phyloP scores from a whole-genome alignment of 2,329 filamentous ascomycete species.

The Colletotrichum lentis region DNA sequence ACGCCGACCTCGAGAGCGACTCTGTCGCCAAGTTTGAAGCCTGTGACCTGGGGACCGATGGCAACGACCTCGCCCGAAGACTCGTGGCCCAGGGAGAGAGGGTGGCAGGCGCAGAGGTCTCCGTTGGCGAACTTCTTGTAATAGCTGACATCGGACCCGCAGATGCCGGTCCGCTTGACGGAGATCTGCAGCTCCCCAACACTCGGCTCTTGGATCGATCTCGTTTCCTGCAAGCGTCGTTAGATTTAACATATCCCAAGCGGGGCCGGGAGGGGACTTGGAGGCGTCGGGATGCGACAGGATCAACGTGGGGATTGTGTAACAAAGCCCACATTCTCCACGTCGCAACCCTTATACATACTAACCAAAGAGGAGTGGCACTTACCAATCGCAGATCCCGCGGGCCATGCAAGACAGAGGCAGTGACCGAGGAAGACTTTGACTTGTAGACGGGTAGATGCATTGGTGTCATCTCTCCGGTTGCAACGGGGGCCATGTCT shows the following conservation, averaged over 20 bases:
- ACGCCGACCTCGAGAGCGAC: constrained; percentile 67
- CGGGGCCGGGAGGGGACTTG: constrained; percentile 12
- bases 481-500: constrained; percentile 61
- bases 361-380: constrained; percentile 30
- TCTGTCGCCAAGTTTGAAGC: constrained; percentile 64
- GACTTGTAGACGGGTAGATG: constrained; percentile 52
- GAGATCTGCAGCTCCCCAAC: constrained; percentile 69
- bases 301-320: constrained; percentile 44
- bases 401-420: constrained; percentile 66
- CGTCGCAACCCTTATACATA: constrained; percentile 16
- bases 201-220: constrained; percentile 57
- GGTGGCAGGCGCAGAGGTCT: constrained; percentile 71
- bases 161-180: constrained; percentile 72
- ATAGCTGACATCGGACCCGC: constrained; percentile 75
- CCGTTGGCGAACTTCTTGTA: constrained; percentile 78
- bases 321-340: constrained; percentile 41
- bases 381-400: constrained; percentile 66
- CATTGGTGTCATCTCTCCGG: constrained; percentile 54
- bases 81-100: constrained; percentile 71
- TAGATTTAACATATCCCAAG: constrained; percentile 34
- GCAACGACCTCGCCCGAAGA: constrained; percentile 66
- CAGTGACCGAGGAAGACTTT: constrained; percentile 57
- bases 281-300: constrained; percentile 19
- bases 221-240: constrained; percentile 54
- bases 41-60: constrained; percentile 61